These are phyloP conservation scores for Aspergillus terreus DNA, from an alignment of 2,329 filamentous ascomycete species.

Conservation along the genomic window DNA sequence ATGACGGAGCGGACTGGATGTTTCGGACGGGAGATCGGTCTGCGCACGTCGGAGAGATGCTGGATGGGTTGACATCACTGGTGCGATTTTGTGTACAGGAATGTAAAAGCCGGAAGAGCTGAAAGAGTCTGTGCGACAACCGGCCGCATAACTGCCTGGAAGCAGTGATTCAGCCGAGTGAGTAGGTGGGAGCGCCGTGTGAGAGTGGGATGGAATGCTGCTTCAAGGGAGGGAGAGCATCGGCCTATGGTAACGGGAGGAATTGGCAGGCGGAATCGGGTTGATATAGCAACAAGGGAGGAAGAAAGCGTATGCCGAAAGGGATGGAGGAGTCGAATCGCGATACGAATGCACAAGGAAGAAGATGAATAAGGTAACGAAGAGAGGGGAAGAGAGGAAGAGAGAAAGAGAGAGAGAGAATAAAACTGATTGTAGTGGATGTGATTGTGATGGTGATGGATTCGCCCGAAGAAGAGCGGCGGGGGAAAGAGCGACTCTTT, in stretches of 20 bases:
- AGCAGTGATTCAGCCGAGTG: constrained; percentile 18
- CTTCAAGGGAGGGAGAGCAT: constrained; percentile 23
- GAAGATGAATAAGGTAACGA: neutral
- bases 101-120: constrained; percentile 26
- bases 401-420: constrained; percentile 3
- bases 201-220: constrained; percentile 16
- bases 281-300: constrained; percentile 22
- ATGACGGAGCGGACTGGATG: constrained; percentile 49
- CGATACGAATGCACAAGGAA: no score
- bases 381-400: neutral
- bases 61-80: constrained; percentile 39
- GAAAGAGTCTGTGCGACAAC: constrained; percentile 26
- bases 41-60: constrained; percentile 35
- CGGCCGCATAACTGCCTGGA: constrained; percentile 40
- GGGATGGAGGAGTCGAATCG: no score
- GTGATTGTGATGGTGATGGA: neutral
- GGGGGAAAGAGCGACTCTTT: constrained; percentile 8
- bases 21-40: constrained; percentile 38
- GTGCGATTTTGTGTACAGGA: constrained; percentile 22
- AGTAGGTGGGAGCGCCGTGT: constrained; percentile 1
- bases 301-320: no score
- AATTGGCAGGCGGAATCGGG: constrained; percentile 16
- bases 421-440: neutral
- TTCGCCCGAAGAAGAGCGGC: neutral
- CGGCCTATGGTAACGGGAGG: constrained; percentile 15